These are phyloP conservation scores for Thelonectria blattea DNA, from an alignment of 2,329 filamentous ascomycete species.

Conservation along the genomic window DNA sequence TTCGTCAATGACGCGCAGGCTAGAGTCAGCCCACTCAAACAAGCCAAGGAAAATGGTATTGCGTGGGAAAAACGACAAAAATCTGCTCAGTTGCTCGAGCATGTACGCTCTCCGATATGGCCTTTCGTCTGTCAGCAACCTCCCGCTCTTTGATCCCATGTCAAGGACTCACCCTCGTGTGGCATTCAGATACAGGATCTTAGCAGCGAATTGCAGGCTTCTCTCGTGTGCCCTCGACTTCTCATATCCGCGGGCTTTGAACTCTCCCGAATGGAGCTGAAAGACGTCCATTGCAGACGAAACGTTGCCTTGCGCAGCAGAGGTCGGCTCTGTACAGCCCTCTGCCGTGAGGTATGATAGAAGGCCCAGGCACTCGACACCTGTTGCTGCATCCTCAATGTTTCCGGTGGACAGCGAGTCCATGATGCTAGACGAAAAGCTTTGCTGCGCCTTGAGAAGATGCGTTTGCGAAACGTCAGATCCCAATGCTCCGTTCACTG, in stretches of 20 bases:
- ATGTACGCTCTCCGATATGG: conserved; percentile 73
- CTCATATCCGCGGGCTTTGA: conserved; percentile 46
- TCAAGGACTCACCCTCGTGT: conserved; percentile 55
- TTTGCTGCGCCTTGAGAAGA: conserved; percentile 60
- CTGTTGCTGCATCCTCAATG: conserved; percentile 55
- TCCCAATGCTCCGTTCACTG: conserved; percentile 42
- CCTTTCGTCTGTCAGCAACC: conserved; percentile 43
- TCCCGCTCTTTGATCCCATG: background rate
- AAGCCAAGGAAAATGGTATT: conserved; percentile 79
- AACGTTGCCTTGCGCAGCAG: conserved; percentile 61
- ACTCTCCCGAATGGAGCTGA: conserved; percentile 49
- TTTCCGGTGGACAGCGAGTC: conserved; percentile 60
- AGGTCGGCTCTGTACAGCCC: conserved; percentile 51
- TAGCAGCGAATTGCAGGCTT: conserved; percentile 71
- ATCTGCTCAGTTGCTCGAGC: conserved; percentile 64
- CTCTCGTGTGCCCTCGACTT: conserved; percentile 59
- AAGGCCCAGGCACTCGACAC: conserved; percentile 68
- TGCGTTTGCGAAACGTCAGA: conserved; percentile 41
- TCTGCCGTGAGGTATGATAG: conserved; percentile 67
- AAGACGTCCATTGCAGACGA: conserved; percentile 53
- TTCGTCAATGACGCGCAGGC: conserved; percentile 76
- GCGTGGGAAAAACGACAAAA: conserved; percentile 69
- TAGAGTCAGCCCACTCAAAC: conserved; percentile 75
- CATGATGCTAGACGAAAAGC: conserved; percentile 60
- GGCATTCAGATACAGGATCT: conserved; percentile 71